These are phyloP conservation scores for Saccharomyces pastorianus DNA, from an alignment of 1,139 yeast species.

Conservation along the genomic window DNA sequence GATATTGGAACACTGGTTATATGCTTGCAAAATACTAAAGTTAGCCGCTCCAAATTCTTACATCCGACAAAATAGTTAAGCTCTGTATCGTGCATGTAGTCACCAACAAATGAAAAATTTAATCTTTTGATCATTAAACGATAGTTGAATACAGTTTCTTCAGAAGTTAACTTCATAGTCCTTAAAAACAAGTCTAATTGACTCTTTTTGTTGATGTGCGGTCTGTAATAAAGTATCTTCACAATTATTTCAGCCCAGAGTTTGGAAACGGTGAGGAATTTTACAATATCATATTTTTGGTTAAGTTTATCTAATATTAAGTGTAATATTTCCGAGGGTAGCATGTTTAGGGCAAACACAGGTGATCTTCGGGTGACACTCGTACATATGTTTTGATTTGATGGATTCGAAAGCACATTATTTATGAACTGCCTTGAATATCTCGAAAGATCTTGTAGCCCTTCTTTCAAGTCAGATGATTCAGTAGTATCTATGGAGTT, in stretches of 20 bases:
- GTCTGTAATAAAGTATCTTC: constrained; percentile 84
- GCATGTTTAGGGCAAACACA: constrained; percentile 43
- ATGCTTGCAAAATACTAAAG: constrained; percentile 71
- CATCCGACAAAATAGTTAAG: constrained; percentile 53
- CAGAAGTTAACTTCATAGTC: constrained; percentile 46
- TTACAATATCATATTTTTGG: constrained; percentile 54
- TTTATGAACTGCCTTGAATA: constrained; percentile 10
- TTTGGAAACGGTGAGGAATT: constrained; percentile 67
- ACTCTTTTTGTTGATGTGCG: constrained; percentile 55
- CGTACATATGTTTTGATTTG: background rate
- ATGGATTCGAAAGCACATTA: constrained; percentile 3
- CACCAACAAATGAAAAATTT: constrained; percentile 70
- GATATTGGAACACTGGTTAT: constrained; percentile 57
- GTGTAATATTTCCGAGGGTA: constrained; percentile 77
- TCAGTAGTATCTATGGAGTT: constrained; percentile 21
- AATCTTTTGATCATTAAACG: constrained; percentile 68
- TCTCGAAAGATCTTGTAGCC: constrained; percentile 13
- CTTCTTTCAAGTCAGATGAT: constrained; percentile 12
- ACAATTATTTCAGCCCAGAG: constrained; percentile 75
- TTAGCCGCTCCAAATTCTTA: constrained; percentile 71
- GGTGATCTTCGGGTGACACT: background rate
- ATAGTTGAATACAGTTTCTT: constrained; percentile 60
- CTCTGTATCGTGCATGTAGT: constrained; percentile 55
- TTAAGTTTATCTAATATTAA: constrained; percentile 62
- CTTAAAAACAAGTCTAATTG: constrained; percentile 43